Evolutionary conservation across 768 basidiomycete genomes (phyloP), one percentile per base, ranked within the genome.

Genomic region (Phallus indusiatus): DNA sequence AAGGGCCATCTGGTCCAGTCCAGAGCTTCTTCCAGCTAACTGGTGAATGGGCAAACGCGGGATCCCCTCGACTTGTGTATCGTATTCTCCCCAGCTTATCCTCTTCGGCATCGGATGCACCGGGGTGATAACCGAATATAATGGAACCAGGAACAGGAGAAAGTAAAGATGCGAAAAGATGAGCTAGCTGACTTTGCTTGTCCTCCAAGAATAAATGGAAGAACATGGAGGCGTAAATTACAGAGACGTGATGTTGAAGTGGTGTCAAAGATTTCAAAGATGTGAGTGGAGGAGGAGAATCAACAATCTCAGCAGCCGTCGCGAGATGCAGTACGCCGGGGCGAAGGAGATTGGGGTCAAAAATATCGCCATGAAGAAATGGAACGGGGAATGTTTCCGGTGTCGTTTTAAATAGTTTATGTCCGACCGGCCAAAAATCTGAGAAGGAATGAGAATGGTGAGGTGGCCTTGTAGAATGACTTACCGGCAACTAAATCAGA

Each of bases 401-500:
- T 6, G 36, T 17, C 9, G 53, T 35, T 18, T 55, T 34, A 35
- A 63, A 63, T 18, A 63, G 62, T 50, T 60, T 54, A 53, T 63
- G 54, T 3, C 62, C 62, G 20, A 63, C 35, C 10, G 52, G 22
- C 61, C 61, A 62, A 54, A 54, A 62, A 20, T 59, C 37, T 34
- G 12, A 42, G 12, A 42, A 4, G n/a, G 42, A 10, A 42, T 5
- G n/a, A 5, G 42, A 42, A 42, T 5, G 12, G 42, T 12, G 42
- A n/a, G 42, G n/a, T n/a, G n/a, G n/a, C n/a, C n/a, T n/a, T 42
- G n/a, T 14, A 10, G 9, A 42, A 14, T 11, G 42, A 28, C 28
- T 28, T 11, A 76, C 77, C 75, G 58, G 64, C 64, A 12, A 65
- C 61, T 20, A 78, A 52, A 62, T 80, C 78, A 3, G 72, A 69